phyloP scores from a whole-genome alignment of 2,329 filamentous ascomycete genomes.

The Talaromyces sp. region DNA sequence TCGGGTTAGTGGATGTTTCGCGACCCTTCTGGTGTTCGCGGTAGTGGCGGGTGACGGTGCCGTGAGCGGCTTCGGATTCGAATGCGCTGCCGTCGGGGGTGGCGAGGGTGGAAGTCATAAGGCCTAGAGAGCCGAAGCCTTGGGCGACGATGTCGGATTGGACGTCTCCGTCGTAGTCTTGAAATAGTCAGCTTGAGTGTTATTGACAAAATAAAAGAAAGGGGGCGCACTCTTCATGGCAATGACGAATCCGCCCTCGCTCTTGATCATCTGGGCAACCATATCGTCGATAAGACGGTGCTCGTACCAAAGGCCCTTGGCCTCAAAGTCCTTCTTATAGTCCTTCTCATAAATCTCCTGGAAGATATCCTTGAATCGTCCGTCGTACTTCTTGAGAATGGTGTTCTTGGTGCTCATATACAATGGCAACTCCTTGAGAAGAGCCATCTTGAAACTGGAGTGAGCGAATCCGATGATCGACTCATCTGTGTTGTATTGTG shows the following conservation, averaged over 20 bases:
- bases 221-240: conserved; percentile 86
- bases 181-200: conserved; percentile 19
- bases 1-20: conserved; percentile 97
- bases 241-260: conserved; percentile 91
- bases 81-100: conserved; percentile 96
- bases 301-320: conserved; percentile 96
- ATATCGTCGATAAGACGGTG: conserved; percentile 99
- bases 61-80: conserved; percentile 96
- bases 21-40: conserved; percentile 97
- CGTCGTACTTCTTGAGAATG: conserved; percentile 98
- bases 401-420: conserved; percentile 99
- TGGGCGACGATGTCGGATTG: conserved; percentile 98
- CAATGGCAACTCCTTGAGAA: conserved; percentile 82
- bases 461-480: conserved; percentile 94
- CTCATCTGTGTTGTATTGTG: conserved; percentile 98
- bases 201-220: background rate
- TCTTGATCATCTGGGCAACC: conserved; percentile 99
- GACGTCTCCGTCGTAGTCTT: conserved; percentile 98
- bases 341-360: conserved; percentile 87
- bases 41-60: conserved; percentile 97
- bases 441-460: conserved; percentile 91
- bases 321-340: conserved; percentile 87
- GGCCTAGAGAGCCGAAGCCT: conserved; percentile 93
- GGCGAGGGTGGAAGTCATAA: conserved; percentile 97
- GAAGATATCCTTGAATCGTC: conserved; percentile 99